A percentile compares a stretch with the other conserved stretches of the same genome.
Evolutionary conservation across 2,329 filamentous ascomycete genomes (phyloP).

Genomic region (Penicillium sp.): DNA sequence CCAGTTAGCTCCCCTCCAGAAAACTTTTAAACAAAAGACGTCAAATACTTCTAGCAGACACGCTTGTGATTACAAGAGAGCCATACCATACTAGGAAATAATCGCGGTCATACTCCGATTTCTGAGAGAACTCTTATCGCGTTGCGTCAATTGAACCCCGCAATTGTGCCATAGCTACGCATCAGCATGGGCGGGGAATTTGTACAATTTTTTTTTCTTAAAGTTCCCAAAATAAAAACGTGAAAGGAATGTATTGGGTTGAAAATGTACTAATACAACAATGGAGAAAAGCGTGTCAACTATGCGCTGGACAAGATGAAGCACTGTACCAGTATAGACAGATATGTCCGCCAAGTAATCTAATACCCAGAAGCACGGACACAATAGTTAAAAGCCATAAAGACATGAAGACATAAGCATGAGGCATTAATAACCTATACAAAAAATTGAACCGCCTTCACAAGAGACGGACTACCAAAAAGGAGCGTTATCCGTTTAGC

Average conservation of each 20-base stretch:
- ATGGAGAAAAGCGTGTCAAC: neutral
- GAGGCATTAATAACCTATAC: neutral
- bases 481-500: constrained; percentile 24
- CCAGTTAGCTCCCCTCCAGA: too few species aligned
- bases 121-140: neutral
- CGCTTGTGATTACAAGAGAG: neutral
- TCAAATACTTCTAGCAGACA: neutral
- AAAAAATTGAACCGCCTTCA: neutral
- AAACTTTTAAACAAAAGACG: neutral
- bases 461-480: neutral
- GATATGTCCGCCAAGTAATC: neutral
- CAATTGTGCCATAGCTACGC: neutral
- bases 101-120: neutral
- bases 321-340: neutral
- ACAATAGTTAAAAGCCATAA: constrained; percentile 1
- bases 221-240: neutral
- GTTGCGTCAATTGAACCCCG: neutral
- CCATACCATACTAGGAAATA: neutral
- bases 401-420: neutral
- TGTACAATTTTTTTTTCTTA: neutral
- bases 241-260: constrained; percentile 5
- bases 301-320: neutral
- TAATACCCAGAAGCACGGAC: neutral
- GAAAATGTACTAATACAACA: constrained; percentile 1
- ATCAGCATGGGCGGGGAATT: neutral